These are phyloP conservation scores for Rubus idaeus DNA, from an alignment of 306 rosid genomes.

Conservation along the genomic window DNA sequence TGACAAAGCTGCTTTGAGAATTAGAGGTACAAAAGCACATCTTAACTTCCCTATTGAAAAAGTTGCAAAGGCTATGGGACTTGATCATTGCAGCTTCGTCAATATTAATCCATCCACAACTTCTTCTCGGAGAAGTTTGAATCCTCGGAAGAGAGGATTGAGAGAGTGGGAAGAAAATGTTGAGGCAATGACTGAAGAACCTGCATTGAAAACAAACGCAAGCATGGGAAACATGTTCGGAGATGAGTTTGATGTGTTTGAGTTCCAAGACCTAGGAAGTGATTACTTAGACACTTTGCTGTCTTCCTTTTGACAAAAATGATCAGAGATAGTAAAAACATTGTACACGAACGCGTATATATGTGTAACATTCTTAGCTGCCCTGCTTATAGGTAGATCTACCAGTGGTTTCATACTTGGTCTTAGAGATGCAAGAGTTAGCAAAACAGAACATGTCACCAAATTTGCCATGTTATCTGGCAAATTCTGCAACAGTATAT, in stretches of 20 bases:
- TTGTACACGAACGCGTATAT: neutral
- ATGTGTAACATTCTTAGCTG: neutral
- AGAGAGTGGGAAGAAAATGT: conserved; percentile 41
- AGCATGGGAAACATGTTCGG: conserved; percentile 35
- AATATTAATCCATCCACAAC: neutral
- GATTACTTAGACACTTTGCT: conserved; percentile 78
- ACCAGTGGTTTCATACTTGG: neutral
- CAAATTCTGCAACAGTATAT: neutral
- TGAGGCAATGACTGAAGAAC: conserved; percentile 30
- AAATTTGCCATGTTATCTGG: neutral
- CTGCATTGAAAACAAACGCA: conserved; percentile 38
- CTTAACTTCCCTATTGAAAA: conserved; percentile 77
- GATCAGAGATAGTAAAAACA: neutral
- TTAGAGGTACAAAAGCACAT: conserved; percentile 74
- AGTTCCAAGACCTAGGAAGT: conserved; percentile 81
- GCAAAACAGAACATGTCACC: neutral
- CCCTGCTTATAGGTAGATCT: neutral
- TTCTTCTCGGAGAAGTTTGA: neutral
- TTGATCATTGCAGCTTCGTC: conserved; percentile 16
- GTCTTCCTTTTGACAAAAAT: conserved; percentile 49
- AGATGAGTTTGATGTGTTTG: conserved; percentile 52
- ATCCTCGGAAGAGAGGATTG: conserved; percentile 38
- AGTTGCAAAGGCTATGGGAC: conserved; percentile 44
- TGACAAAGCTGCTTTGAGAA: conserved; percentile 92
- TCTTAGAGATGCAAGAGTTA: conserved; percentile 2